phyloP scores from a whole-genome alignment of 2,329 filamentous ascomycete species.

The Neonectria ditissima region DNA sequence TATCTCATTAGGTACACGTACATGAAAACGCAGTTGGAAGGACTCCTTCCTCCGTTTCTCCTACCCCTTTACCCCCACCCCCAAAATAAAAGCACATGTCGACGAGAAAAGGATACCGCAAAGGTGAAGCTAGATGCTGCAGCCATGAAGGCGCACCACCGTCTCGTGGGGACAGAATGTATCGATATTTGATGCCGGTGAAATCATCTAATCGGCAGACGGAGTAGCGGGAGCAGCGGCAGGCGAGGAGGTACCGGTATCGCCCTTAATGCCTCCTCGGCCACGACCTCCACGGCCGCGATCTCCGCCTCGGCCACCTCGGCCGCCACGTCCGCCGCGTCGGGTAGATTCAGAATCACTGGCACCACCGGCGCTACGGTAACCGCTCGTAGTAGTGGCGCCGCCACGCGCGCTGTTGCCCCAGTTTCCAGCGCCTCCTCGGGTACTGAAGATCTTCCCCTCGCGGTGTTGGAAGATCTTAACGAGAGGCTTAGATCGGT shows the following conservation, averaged over 20 bases:
- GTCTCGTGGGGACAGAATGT: constrained; percentile 30
- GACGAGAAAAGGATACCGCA: constrained; percentile 38
- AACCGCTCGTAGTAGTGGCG: constrained; percentile 72
- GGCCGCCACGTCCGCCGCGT: constrained; percentile 66
- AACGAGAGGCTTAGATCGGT: constrained; percentile 82
- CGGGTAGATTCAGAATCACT: constrained; percentile 73
- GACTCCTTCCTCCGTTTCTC: constrained; percentile 39
- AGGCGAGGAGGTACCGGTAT: constrained; percentile 66
- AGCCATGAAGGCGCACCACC: constrained; percentile 29
- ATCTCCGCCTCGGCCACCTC: constrained; percentile 69
- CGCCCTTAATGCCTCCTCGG: constrained; percentile 69
- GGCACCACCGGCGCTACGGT: constrained; percentile 85
- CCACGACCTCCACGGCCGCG: constrained; percentile 69
- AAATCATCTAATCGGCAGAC: constrained; percentile 51
- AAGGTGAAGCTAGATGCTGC: constrained; percentile 33
- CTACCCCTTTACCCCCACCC: constrained; percentile 32
- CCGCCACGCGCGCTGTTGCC: constrained; percentile 74
- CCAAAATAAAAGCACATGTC: constrained; percentile 38
- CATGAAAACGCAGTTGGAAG: constrained; percentile 44
- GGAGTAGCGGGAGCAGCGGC: constrained; percentile 65
- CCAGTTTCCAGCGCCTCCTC: constrained; percentile 76
- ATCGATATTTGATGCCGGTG: constrained; percentile 29
- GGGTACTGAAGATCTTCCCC: constrained; percentile 64
- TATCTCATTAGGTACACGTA: constrained; percentile 55
- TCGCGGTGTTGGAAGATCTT: constrained; percentile 83